These are phyloP conservation scores for Entophlyctis luteolus DNA, from an alignment of 192 early-diverging fungal genomes.

Conservation along the genomic window DNA sequence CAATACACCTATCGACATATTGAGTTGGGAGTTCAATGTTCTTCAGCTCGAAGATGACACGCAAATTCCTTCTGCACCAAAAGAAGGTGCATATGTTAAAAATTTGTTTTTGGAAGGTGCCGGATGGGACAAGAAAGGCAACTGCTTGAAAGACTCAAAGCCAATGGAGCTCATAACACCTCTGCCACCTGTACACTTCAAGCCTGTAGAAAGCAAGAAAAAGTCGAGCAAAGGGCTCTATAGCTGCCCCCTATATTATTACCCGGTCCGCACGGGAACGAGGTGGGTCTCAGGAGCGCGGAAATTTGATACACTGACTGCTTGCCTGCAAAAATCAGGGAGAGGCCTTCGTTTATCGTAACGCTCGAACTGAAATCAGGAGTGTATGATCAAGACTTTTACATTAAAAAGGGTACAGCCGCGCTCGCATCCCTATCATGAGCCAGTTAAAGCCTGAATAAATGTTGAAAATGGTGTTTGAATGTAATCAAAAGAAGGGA, in stretches of 20 bases:
- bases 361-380: constrained; percentile 56
- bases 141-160: constrained; percentile 56
- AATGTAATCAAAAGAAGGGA: no score
- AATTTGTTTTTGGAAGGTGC: constrained; percentile 60
- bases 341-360: constrained; percentile 60
- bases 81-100: constrained; percentile 60
- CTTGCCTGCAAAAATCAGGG: constrained; percentile 39
- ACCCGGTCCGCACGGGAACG: constrained; percentile 54
- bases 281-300: constrained; percentile 28
- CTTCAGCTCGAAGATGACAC: constrained; percentile 57
- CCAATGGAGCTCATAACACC: constrained; percentile 60
- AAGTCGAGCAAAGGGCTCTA: constrained; percentile 54
- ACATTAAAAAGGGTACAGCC: constrained; percentile 57
- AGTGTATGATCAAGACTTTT: constrained; percentile 56
- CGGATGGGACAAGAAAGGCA: constrained; percentile 59
- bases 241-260: constrained; percentile 58
- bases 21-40: constrained; percentile 60
- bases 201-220: constrained; percentile 57
- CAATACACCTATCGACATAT: constrained; percentile 52
- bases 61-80: constrained; percentile 42
- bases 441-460: no score
- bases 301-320: not conserved
- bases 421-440: constrained; percentile 45
- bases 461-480: no score
- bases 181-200: constrained; percentile 57